Percentiles rank a stretch among this genome's conserved stretches.
phyloP scores from a whole-genome alignment of 1,139 yeast genomes.

The Diutina siamensis region DNA sequence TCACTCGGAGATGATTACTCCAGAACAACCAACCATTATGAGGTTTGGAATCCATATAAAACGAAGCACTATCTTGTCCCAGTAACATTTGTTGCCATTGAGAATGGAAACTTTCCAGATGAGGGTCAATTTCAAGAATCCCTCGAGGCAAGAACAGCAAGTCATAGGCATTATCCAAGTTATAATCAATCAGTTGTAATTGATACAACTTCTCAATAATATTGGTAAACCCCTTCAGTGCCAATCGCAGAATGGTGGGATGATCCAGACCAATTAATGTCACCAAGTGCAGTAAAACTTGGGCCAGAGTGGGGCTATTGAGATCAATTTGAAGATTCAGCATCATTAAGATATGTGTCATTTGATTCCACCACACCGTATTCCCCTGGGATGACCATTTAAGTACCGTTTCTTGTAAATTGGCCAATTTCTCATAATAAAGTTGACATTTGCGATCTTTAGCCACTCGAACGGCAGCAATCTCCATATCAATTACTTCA shows the following conservation, averaged over 20 bases:
- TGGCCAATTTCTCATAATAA: conserved; percentile 28
- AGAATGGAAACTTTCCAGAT: conserved; percentile 15
- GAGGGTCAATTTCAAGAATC: conserved; percentile 30
- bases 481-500: conserved; percentile 41
- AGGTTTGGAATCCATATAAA: conserved; percentile 45
- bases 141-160: conserved; percentile 29
- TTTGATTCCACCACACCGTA: conserved; percentile 62
- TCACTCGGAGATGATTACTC: conserved; percentile 48
- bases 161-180: conserved; percentile 34
- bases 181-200: conserved; percentile 44
- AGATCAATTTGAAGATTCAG: conserved; percentile 43
- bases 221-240: conserved; percentile 51
- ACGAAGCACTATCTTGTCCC: conserved; percentile 37
- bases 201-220: conserved; percentile 41
- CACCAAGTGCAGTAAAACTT: conserved; percentile 36
- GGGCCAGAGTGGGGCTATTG: conserved; percentile 36
- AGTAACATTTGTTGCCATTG: conserved; percentile 43
- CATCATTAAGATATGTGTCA: conserved; percentile 43
- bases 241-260: conserved; percentile 56
- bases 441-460: conserved; percentile 43
- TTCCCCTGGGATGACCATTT: conserved; percentile 19
- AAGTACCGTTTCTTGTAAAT: conserved; percentile 34
- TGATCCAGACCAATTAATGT: conserved; percentile 54
- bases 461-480: conserved; percentile 43
- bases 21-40: conserved; percentile 71